Percentiles rank a stretch among this genome's conserved stretches.
phyloP scores from a whole-genome alignment of 768 basidiomycete genomes.

The Suillus hirtellus region DNA sequence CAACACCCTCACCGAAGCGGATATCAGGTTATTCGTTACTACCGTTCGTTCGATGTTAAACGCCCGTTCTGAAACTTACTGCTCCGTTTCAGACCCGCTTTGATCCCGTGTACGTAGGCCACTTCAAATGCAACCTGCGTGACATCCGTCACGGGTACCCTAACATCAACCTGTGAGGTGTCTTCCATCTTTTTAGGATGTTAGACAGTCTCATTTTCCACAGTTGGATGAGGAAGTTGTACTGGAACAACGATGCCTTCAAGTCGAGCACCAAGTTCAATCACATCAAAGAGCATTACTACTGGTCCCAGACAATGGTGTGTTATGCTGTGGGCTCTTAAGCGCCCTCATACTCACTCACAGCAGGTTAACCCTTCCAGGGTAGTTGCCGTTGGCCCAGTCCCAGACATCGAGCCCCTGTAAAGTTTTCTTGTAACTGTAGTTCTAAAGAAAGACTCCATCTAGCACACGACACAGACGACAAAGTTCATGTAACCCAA shows the following conservation, averaged over 20 bases:
- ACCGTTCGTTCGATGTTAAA: conserved; percentile 52
- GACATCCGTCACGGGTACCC: conserved; percentile 88
- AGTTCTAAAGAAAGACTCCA: conserved; percentile 17
- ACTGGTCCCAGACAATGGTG: conserved; percentile 35
- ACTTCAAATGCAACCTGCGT: conserved; percentile 93
- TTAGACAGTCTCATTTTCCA: not conserved
- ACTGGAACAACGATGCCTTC: conserved; percentile 92
- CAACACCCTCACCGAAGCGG: conserved; percentile 79
- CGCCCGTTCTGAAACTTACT: not conserved
- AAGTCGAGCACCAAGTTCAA: conserved; percentile 84
- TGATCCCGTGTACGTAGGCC: conserved; percentile 85
- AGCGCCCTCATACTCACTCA: conserved; percentile 10
- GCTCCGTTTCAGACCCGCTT: conserved; percentile 64
- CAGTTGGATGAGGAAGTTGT: conserved; percentile 83
- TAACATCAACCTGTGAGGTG: conserved; percentile 57
- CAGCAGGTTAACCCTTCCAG: conserved; percentile 74
- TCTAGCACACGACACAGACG: conserved; percentile 12
- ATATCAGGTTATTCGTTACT: conserved; percentile 89
- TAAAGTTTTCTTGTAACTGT: conserved; percentile 21
- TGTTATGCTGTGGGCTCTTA: not conserved
- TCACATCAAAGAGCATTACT: conserved; percentile 57
- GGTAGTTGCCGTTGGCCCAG: conserved; percentile 75
- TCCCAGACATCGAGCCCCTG: conserved; percentile 66
- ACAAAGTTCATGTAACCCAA: not conserved
- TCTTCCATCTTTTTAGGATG: not conserved